Base-by-base conservation (phyloP, 1,284 basidiomycete genomes). In the Lentinus polychrous region DNA sequence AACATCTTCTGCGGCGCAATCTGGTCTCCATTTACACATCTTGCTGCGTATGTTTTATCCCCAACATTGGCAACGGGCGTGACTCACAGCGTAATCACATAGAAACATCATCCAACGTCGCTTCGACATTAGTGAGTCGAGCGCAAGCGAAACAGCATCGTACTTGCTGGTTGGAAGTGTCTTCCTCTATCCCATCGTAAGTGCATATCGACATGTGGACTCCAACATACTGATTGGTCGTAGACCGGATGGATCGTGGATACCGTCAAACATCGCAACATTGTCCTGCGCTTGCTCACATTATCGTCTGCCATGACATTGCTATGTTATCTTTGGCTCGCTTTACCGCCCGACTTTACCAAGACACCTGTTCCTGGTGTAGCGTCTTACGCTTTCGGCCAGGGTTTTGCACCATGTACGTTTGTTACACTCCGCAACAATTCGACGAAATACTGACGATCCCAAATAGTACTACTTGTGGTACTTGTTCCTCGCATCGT, bases 11-110 rank as follows among this genome's bases (percentile, higher is more conserved):
- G 83, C 50, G 87, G 87, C n/a, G 71, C 77, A 52, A 80, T 88
- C 34, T 91, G 87, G 87, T 71, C 77, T 12, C 88, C 87, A 0
- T 90, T 89, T 60, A 78, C 78, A 11, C 86, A 91, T 59, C 78
- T 91, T 39, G 78, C 82, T 14, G 74, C 88, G 83, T 86, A 58
- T 60, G 81, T 65, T 46, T n/a, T 6, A 23, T 46, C 39, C 22
- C 24, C 22, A n/a, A 36, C 38, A 17, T 33, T 40, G 24, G 8
- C n/a, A 6, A 10, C 23, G 31, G 31, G 22, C 22, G 22, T 24
- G 3, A 4, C 18, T 24, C 10, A 27, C 22, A 24, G 7, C 40
- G 18, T 43, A 4, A 32, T 15, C n/a, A 22, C 10, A 6, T 54
- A 87, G 85, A n/a, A 87, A 87, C 58, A 75, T 91, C 45, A 77